Percentiles rank a stretch among this genome's conserved stretches.
These are phyloP conservation scores for Exserohilum turcica DNA, from an alignment of 2,329 filamentous ascomycete species.

Conservation along the genomic window DNA sequence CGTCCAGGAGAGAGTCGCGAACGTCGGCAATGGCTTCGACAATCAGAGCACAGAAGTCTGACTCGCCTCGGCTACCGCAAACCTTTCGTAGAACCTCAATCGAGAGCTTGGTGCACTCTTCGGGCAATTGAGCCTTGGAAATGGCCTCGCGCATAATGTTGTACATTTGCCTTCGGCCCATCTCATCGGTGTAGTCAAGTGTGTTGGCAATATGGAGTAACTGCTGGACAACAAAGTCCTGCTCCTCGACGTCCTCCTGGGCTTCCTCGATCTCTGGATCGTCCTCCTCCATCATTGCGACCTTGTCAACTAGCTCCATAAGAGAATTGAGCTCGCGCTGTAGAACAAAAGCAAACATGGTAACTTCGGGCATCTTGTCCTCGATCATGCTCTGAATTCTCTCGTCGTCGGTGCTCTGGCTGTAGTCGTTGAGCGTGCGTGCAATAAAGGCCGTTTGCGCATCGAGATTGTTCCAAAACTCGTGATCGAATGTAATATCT, in stretches of 20 bases:
- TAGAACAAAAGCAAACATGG: conserved; percentile 83
- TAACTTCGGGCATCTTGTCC: conserved; percentile 94
- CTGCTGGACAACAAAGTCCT: conserved; percentile 96
- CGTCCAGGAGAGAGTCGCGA: conserved; percentile 82
- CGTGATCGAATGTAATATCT: conserved; percentile 71
- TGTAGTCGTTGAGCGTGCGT: conserved; percentile 93
- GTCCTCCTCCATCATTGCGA: conserved; percentile 60
- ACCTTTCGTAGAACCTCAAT: conserved; percentile 82
- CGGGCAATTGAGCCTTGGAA: conserved; percentile 83
- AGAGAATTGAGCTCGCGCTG: conserved; percentile 77
- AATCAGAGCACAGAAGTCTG: conserved; percentile 82
- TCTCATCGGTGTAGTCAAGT: conserved; percentile 96
- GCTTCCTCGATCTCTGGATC: conserved; percentile 64
- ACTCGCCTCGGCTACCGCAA: conserved; percentile 78
- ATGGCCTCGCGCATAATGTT: conserved; percentile 83
- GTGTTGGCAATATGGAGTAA: conserved; percentile 89
- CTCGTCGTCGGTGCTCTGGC: conserved; percentile 72
- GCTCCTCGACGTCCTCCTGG: conserved; percentile 83
- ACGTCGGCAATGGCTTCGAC: conserved; percentile 95
- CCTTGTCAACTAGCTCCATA: conserved; percentile 64
- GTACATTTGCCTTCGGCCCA: conserved; percentile 95
- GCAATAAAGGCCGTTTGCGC: conserved; percentile 89
- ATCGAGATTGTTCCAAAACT: conserved; percentile 79
- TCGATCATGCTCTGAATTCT: conserved; percentile 79
- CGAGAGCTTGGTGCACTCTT: conserved; percentile 87